Base-by-base conservation (phyloP, 192 early-diverging fungal genomes). In the Coemansia sp. region DNA sequence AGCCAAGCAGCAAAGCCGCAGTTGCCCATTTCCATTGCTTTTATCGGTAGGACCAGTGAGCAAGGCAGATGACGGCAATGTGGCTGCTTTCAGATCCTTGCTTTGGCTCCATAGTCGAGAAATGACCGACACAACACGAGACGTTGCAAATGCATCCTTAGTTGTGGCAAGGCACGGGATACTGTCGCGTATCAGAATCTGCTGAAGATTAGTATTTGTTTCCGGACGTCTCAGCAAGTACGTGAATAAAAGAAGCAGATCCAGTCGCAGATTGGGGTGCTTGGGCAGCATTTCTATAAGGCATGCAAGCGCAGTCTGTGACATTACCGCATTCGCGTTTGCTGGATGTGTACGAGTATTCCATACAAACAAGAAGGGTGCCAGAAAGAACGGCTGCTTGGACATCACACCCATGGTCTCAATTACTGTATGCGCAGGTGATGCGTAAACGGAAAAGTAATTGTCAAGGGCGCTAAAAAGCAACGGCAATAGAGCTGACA, bases 331-430 rank as follows among this genome's bases (percentile, higher is more conserved):
- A 36, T 18, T 21, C 4, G 40, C 18, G 21, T 47, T 21, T 5
- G 32, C 16, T 22, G 18, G 26, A 47, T 1, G 5, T 7, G 51
- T 58, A 1, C n/a, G 13, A 19, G 36, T 22, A 15, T 45, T 52
- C 74, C 64, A 63, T 21, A 48, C 65, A 46, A 67, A 67, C 21
- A 77, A 15, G 19, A 77, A 51, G 37, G 74, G 74, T 21, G 74
- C 74, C 2, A 77, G 11, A 12, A 77, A 55, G 47, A 67, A 41
- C 3, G 67, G 58, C 46, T 59, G 67, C 1, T 61, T 43, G n/a
- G 49, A 18, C 9, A 75, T 39, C 18, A 43, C 8, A 15, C 62
- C 59, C 43, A 75, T 37, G 9, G 18, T 12, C 41, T 22, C 41
- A 21, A 59, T 39, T 13, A 36, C 41, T 41, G 48, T 52, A 37